These are phyloP conservation scores for Geranomyces michiganensis DNA, from an alignment of 192 early-diverging fungal genomes.

Conservation along the genomic window DNA sequence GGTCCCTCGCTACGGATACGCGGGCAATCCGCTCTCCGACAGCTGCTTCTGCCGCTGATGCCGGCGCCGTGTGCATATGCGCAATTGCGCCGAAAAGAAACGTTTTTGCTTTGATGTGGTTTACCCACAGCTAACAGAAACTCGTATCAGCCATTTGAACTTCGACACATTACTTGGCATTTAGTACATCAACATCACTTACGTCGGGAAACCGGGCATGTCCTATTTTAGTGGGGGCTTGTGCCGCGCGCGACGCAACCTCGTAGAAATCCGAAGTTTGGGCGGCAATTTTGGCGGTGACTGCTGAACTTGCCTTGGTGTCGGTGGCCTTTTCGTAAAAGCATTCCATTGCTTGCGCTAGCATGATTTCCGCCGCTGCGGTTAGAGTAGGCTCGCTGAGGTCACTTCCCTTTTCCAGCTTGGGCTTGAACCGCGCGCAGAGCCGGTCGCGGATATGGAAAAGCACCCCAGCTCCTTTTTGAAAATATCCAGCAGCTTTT, in stretches of 20 bases:
- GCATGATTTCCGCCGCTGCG: slow-evolving; percentile 74
- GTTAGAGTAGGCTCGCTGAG: slow-evolving; percentile 72
- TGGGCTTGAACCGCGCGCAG: slow-evolving; percentile 50
- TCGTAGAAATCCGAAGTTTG: slow-evolving; percentile 59
- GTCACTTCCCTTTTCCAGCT: slow-evolving; percentile 56
- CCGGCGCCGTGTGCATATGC: slow-evolving; percentile 54
- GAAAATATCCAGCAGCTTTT: slow-evolving; percentile 50
- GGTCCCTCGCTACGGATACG: slow-evolving; percentile 41
- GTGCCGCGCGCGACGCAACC: slow-evolving; percentile 37
- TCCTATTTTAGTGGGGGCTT: slow-evolving; percentile 19
- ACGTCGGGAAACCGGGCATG: slow-evolving; percentile 39
- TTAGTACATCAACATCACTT: neutral
- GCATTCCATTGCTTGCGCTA: slow-evolving; percentile 94
- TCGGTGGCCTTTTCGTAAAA: slow-evolving; percentile 84
- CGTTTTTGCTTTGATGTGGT: slow-evolving; percentile 47
- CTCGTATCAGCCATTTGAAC: neutral
- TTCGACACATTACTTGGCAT: neutral
- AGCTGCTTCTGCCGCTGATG: slow-evolving; percentile 31
- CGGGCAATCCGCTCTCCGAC: slow-evolving; percentile 53
- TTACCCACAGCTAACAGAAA: slow-evolving; percentile 26
- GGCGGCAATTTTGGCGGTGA: slow-evolving; percentile 48
- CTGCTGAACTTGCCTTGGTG: slow-evolving; percentile 47
- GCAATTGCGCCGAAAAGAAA: slow-evolving; percentile 54
- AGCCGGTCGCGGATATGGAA: slow-evolving; percentile 50
- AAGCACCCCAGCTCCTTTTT: slow-evolving; percentile 79